Base-by-base conservation (phyloP, 2,329 filamentous ascomycete species). In the Colletotrichum orbiculare region DNA sequence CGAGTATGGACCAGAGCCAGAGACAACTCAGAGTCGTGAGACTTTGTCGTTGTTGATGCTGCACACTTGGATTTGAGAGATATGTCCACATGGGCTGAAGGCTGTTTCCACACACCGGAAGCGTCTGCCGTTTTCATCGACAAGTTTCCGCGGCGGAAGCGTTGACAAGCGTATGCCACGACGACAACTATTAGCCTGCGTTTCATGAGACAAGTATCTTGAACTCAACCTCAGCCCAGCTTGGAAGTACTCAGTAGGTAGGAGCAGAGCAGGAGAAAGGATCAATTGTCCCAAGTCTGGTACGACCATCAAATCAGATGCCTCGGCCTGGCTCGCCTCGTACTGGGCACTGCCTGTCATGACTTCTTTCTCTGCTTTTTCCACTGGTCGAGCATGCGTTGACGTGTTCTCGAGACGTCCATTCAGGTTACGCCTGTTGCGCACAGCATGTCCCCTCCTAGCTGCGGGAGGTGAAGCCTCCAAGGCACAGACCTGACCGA, bases 151-250 rank as follows among this genome's bases (percentile, higher is more conserved):
- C 42, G 46, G 50, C 58, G 41, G 52, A 25, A 47, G 62, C 57
- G 56, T 45, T 65, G 57, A 65, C 46, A 62, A 57, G 62, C 58
- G 62, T 46, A 55, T 65, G 62, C 52, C 52, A 65, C 58, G 62
- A 62, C 39, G 53, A 62, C 57, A 65, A 56, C 17, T 17, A 17
- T 17, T 56, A 65, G 52, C 33, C 58, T 39, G 46, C 52, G 56
- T 62, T 62, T 65, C 62, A 65, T 65, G 45, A 55, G 57, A 62
- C 57, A 56, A 17, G 39, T 65, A 17, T 15, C 47, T 10, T 49
- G 46, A 65, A 61, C 58, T 52, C 56, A 42, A 65, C 46, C 57
- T 56, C 57, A 54, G 35, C 39, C 50, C 34, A 62, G 41, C 39
- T 56, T 37, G 45, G 39, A 2, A 17, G 15, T 15, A 15, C 15